Evolutionary conservation across 2,329 filamentous ascomycete genomes (phyloP).

Genomic region (Elsinoe perseae): DNA sequence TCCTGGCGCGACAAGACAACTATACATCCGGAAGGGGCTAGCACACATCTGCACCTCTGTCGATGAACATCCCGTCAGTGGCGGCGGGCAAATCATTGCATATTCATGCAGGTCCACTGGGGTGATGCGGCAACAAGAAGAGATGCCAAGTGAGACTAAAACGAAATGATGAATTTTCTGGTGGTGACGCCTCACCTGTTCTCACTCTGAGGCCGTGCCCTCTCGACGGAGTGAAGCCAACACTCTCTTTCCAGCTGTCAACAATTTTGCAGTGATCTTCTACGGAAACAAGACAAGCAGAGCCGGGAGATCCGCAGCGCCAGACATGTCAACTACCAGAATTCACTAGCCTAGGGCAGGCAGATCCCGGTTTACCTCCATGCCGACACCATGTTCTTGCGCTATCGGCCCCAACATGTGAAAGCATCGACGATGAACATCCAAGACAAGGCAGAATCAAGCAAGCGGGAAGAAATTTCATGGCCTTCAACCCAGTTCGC

Average conservation of each 20-base stretch:
- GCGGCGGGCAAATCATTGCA: slow-evolving; percentile 2
- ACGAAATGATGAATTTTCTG: not conserved
- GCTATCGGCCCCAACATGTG: slow-evolving; percentile 13
- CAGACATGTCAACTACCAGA: slow-evolving; percentile 7
- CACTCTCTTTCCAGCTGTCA: slow-evolving; percentile 2
- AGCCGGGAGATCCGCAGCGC: not conserved
- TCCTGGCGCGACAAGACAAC: slow-evolving; percentile 5
- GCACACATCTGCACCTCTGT: slow-evolving; percentile 10
- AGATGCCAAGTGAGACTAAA: not conserved
- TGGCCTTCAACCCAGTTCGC: not conserved
- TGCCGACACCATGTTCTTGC: not conserved
- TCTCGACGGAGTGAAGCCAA: not conserved
- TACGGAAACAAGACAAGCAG: not conserved
- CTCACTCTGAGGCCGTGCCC: not conserved
- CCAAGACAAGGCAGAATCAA: not conserved
- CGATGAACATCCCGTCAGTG: slow-evolving; percentile 13
- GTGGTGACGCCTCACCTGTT: not conserved
- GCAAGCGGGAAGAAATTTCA: slow-evolving; percentile 11
- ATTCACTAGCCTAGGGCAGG: not conserved
- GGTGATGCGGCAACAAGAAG: slow-evolving; percentile 1
- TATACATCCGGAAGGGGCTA: not conserved
- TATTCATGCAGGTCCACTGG: slow-evolving; percentile 8
- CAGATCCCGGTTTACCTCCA: slow-evolving; percentile 9
- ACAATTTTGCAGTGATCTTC: not conserved
- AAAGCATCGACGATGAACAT: slow-evolving; percentile 3